These are phyloP conservation scores for Monosporascus sp. DNA, from an alignment of 2,329 filamentous ascomycete genomes.

Conservation along the genomic window DNA sequence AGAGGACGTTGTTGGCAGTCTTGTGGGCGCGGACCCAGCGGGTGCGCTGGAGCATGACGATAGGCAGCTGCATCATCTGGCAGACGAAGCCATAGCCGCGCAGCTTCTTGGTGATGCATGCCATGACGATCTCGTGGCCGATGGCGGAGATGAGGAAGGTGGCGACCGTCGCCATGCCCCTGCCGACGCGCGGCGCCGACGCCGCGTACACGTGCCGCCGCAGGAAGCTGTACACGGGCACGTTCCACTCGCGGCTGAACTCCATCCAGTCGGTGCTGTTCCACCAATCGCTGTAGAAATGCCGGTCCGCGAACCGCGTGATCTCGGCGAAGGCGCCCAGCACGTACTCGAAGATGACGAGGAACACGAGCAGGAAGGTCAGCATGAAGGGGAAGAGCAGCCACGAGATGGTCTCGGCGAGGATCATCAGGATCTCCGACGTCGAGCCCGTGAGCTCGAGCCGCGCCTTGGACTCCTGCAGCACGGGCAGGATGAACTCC, in stretches of 20 bases:
- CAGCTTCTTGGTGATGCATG: constrained; percentile 95
- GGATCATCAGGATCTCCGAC: constrained; percentile 68
- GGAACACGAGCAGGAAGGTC: constrained; percentile 88
- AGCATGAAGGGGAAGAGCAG: constrained; percentile 97
- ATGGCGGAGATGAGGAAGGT: constrained; percentile 88
- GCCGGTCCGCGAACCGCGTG: constrained; percentile 85
- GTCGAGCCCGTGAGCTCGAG: constrained; percentile 42
- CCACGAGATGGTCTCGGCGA: constrained; percentile 85
- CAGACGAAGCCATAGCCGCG: constrained; percentile 88
- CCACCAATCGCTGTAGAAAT: constrained; percentile 83
- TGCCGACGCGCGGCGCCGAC: constrained; percentile 69
- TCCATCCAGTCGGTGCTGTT: constrained; percentile 87
- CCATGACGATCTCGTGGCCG: constrained; percentile 94
- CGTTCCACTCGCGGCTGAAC: constrained; percentile 94
- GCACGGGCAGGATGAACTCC: constrained; percentile 89
- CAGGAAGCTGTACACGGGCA: constrained; percentile 95
- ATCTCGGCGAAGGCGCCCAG: constrained; percentile 93
- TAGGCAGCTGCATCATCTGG: constrained; percentile 95
- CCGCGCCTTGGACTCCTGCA: constrained; percentile 61
- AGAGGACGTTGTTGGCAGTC: constrained; percentile 82
- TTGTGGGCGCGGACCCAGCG: constrained; percentile 67
- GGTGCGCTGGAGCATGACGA: constrained; percentile 85
- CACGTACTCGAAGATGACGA: constrained; percentile 97
- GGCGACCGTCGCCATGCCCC: constrained; percentile 72
- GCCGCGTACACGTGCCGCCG: constrained; percentile 90